phyloP scores from a whole-genome alignment of 2,329 filamentous ascomycete genomes.

The Onygenales sp. region DNA sequence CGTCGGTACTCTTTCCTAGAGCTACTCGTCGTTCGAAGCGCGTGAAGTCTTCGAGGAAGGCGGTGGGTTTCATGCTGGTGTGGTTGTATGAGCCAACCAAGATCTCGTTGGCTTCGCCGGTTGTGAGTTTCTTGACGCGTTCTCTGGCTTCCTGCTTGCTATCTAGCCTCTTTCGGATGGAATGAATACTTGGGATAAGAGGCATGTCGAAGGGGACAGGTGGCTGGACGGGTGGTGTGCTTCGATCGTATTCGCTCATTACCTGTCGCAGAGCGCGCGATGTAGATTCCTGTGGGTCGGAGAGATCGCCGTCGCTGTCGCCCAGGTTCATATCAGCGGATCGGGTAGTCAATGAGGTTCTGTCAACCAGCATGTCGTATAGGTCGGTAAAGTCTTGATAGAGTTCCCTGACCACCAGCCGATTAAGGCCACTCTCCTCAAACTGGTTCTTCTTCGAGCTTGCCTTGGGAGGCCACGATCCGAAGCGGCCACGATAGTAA shows the following conservation, averaged over 20 bases:
- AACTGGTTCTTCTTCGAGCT: conserved; percentile 86
- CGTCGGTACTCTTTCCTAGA: conserved; percentile 34
- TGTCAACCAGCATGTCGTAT: conserved; percentile 82
- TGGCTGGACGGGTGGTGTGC: conserved; percentile 78
- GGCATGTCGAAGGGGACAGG: conserved; percentile 87
- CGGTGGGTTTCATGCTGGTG: conserved; percentile 49
- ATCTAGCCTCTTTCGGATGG: conserved; percentile 57
- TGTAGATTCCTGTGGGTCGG: conserved; percentile 47
- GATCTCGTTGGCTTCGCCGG: conserved; percentile 66
- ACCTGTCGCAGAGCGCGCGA: conserved; percentile 66
- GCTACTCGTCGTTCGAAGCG: conserved; percentile 37
- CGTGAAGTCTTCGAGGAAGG: conserved; percentile 40
- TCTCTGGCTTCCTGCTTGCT: conserved; percentile 64
- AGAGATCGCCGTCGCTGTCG: conserved; percentile 41
- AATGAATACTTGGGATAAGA: conserved; percentile 59
- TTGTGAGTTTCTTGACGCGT: conserved; percentile 61
- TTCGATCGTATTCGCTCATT: conserved; percentile 79
- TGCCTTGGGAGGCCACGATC: conserved; percentile 84
- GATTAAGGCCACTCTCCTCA: conserved; percentile 75
- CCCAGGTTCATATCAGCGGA: conserved; percentile 58
- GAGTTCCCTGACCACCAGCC: conserved; percentile 68
- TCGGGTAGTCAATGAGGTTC: conserved; percentile 66
- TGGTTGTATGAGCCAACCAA: conserved; percentile 75
- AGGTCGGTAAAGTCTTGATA: conserved; percentile 79
- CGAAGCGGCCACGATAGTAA: conserved; percentile 60